Evolutionary conservation across 164 flowering plant genomes (phyloP), one percentile per base, ranked within the genome.

Genomic region (Chloranthus sessilifolius): DNA sequence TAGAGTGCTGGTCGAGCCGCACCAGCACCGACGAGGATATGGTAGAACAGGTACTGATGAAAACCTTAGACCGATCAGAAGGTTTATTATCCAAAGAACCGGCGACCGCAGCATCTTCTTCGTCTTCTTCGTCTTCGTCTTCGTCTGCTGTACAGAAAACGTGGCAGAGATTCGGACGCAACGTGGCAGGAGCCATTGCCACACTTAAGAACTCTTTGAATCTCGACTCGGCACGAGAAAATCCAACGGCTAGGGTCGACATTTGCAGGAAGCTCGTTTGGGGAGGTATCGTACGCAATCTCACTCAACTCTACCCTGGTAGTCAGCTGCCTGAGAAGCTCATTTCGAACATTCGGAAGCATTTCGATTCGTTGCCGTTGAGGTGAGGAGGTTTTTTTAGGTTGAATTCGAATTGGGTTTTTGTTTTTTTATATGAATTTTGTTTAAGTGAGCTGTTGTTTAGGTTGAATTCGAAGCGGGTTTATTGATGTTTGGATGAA

Each of bases 241-340:
- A 60, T 2, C 40, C 61, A 24, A 26, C 53, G 28, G 31, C 64
- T 7, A 73, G 69, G 74, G 43, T 47, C 53, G 84, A 80, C 39
- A 68, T 58, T 44, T 64, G 77, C 17, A 57, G 79, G 42, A 82
- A 75, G 56, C 51, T 73, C 10, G 76, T 85, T 0, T 91, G 98
- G 98, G 82, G 80, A 15, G 73, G 76, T 7, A 84, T 91, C 24
- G 84, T 91, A 0, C 67, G 81, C 55, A 83, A 85, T 58, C 78
- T 91, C 52, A 80, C 96, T 1, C 88, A 81, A 73, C 65, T 88
- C 7, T 91, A 87, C 43, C 98, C 98, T 2, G 98, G 98, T 1
- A 91, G 96, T 53, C 98, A 91, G 73, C 73, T 91, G 27, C 96
- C 98, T 1, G 98, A 88, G 71, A 91, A 77, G 64, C 80, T 91